Evolutionary conservation across 352 stramenopile genomes (phyloP), one percentile per base, ranked within the genome.

Genomic region (Blastocystis sp.): DNA sequence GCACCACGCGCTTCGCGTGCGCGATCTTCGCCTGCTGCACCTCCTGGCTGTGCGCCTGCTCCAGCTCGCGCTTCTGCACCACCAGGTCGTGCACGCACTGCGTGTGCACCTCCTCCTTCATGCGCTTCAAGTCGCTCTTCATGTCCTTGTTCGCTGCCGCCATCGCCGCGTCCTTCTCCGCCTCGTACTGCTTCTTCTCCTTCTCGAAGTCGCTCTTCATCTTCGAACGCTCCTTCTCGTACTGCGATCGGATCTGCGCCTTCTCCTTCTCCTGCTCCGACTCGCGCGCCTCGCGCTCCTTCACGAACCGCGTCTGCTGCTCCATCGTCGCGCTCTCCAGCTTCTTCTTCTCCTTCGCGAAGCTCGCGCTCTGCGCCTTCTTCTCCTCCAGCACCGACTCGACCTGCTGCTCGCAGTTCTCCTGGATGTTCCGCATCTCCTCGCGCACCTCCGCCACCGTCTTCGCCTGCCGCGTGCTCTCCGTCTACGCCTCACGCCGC

Each of bases 381-480:
- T 88, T 88, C 62, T 88, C 65, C 12, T 31, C 55, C 37, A 67
- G 71, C 31, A 50, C 71, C 45, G 39, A 6, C 35, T 81, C 71
- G n/a, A 81, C 35, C 71, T 81, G 71, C 12, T 66, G 16, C 19
- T 66, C 24, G 0, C 71, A 81, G 9, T 21, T 81, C 71, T 81
- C 35, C 31, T 81, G 41, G 29, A 81, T 81, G 37, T 81, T 81
- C 13, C 55, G 71, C 71, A 81, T 81, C 71, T 81, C 71, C 16
- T n/a, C 35, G 24, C 71, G 71, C 71, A 81, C 41, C 55, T 81
- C 71, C 26, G 71, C 71, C 71, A 81, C 71, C 59, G 29, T 65
- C 26, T 45, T 50, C 37, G 71, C 71, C 26, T 51, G 19, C 62
- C 35, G 24, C 59, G 62, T 66, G 45, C 29, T 41, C 59, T 50